Evolutionary conservation across 139 green algal genomes (phyloP), one percentile per base, ranked within the genome.

Genomic region (Tetratostichococcus sp.): DNA sequence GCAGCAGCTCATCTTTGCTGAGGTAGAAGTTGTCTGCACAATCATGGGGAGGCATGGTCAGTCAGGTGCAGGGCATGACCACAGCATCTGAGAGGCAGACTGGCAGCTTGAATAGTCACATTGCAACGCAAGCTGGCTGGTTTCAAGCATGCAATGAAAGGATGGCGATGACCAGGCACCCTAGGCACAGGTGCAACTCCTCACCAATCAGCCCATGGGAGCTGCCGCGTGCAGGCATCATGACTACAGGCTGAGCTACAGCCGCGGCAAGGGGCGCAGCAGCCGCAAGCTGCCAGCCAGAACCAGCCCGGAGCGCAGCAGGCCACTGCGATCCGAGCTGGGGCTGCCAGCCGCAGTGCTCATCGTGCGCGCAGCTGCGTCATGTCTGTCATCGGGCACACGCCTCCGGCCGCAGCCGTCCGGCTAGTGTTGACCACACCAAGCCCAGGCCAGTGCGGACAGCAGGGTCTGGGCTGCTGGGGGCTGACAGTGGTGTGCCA

Each of bases 21-120:
- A 98, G 77, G 69, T 97, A 97, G 66, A 98, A 98, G 34, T 92
- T 91, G 85, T 97, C 93, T 4, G 50, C 50, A 62, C 2, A 2
- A 62, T 17, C 22, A 17, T 11, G 39, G 8, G 11, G 39, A 6
- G 19, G 26, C 50, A n/a, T 62, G n/a, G n/a, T n/a, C n/a, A n/a
- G 50, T 62, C 50, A 26, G 50, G 50, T 50, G 50, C 50, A 62
- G 22, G 6, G 39, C 39, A 50, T 21, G 39, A 50, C 11, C n/a
- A n/a, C n/a, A n/a, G n/a, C n/a, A n/a, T n/a, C n/a, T n/a, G n/a
- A n/a, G n/a, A n/a, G n/a, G n/a, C n/a, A n/a, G n/a, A n/a, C n/a
- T n/a, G n/a, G n/a, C n/a, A n/a, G n/a, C n/a, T n/a, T n/a, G n/a
- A n/a, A n/a, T n/a, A n/a, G n/a, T n/a, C n/a, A n/a, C n/a, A n/a